These are phyloP conservation scores for Colletotrichum navitas DNA, from an alignment of 2,329 filamentous ascomycete species.

Conservation along the genomic window DNA sequence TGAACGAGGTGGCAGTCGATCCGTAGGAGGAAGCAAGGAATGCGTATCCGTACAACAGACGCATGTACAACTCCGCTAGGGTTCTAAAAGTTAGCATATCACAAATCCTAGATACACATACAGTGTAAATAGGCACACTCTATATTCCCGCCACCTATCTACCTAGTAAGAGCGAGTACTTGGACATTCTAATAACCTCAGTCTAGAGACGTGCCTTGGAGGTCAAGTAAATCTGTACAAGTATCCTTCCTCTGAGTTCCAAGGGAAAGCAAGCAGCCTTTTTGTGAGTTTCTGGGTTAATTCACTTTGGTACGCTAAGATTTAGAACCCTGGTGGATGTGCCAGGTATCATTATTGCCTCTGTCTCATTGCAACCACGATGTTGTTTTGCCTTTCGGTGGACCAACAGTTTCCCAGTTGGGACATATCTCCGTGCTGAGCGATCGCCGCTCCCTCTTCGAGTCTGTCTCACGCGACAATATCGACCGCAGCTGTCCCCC, in stretches of 20 bases:
- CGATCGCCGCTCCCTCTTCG: slow-evolving; percentile 19
- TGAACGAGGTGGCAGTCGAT: slow-evolving; percentile 26
- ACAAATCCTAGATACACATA: too few relatives aligned
- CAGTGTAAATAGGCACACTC: too few relatives aligned
- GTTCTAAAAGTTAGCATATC: too few relatives aligned
- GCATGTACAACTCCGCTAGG: not conserved
- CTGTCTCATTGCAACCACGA: slow-evolving; percentile 18
- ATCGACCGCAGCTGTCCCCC: slow-evolving; percentile 5
- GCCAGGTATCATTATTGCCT: not conserved
- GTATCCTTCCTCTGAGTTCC: too few relatives aligned
- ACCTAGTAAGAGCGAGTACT: not conserved
- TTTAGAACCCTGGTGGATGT: too few relatives aligned
- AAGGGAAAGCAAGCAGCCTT: too few relatives aligned
- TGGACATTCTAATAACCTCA: too few relatives aligned
- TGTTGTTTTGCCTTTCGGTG: slow-evolving; percentile 36
- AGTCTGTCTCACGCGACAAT: slow-evolving; percentile 36
- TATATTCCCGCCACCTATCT: too few relatives aligned
- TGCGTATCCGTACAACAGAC: not conserved
- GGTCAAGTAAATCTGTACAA: too few relatives aligned
- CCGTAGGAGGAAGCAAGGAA: slow-evolving; percentile 8
- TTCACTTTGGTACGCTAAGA: too few relatives aligned
- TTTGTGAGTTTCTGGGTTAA: too few relatives aligned
- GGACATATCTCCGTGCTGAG: slow-evolving; percentile 36
- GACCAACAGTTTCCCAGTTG: slow-evolving; percentile 30
- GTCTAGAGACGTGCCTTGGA: too few relatives aligned